Base-by-base conservation (phyloP, 306 rosid genomes). In the Luffa aegyptiaca region DNA sequence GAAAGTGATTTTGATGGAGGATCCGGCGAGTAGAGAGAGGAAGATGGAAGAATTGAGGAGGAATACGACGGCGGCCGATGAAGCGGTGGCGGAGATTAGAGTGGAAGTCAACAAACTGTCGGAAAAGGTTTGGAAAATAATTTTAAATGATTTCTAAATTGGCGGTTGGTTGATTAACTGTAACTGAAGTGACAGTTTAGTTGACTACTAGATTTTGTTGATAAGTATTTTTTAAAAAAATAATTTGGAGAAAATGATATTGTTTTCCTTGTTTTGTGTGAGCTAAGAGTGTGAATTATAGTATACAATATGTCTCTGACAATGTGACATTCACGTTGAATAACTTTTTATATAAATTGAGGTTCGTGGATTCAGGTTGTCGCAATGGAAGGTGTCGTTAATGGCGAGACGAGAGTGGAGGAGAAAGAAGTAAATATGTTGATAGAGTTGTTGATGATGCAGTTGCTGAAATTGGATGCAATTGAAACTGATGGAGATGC, bases 21-120 rank as follows among this genome's bases (percentile, higher is more conserved):
- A 92, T 81, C 96, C 97, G 51, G 93, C 92, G 0, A 89, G 91
- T 83, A 86, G 76, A 84, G 96, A 90, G 84, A 88, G 78, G 82
- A 92, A 88, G 86, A 84, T 87, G 3, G 72, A 82, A 65, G 88
- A 88, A 84, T 88, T 86, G 86, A 83, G 84, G 81, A 87, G 53
- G 69, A 92, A 76, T 56, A 83, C 81, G 53, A 80, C 79, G 46
- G 44, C 75, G 10, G 70, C 79, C 5, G 86, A 52, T 59, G 90
- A 88, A 77, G 84, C 90, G 3, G 81, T 90, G 33, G 87, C 88
- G 37, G 56, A 13, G 69, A 86, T 89, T 31, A 84, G 81, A 84
- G 79, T 80, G 42, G 88, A 89, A 78, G 89, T 90, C 84, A 92
- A 87, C 70, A 88, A 83, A 86, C 84, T 92, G 55, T 83, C 86